Conservation (phyloP, 2,329 filamentous ascomycete genomes). For the Tolypocladium guangdongense region DNA sequence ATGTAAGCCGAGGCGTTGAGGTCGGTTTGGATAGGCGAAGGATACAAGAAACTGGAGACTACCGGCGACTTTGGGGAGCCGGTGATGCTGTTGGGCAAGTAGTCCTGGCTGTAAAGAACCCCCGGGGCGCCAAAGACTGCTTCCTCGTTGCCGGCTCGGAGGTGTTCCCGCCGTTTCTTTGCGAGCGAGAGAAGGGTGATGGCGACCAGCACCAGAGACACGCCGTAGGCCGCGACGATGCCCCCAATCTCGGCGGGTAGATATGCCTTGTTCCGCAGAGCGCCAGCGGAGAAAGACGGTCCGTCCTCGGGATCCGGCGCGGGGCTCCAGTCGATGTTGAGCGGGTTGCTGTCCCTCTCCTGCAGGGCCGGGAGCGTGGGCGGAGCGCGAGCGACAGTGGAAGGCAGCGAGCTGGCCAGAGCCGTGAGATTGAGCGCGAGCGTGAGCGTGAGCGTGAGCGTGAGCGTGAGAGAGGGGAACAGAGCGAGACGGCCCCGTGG, state of each 20-base stretch:
- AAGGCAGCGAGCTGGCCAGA: constrained; percentile 15
- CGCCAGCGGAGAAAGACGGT: constrained; percentile 45
- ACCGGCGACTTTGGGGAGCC: constrained; percentile 13
- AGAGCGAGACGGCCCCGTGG: constrained; percentile 16
- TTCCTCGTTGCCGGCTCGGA: constrained; percentile 41
- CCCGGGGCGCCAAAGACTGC: constrained; percentile 27
- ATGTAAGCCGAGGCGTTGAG: constrained; percentile 27
- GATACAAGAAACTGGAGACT: constrained; percentile 40
- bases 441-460: background rate
- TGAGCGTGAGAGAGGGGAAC: constrained; percentile 4
- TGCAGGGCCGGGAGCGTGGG: constrained; percentile 1
- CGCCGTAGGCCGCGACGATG: constrained; percentile 73
- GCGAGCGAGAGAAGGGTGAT: constrained; percentile 50
- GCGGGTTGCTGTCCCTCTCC: constrained; percentile 19
- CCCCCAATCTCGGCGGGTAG: constrained; percentile 76
- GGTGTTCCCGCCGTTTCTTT: constrained; percentile 41
- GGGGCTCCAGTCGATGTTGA: constrained; percentile 31
- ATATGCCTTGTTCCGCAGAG: constrained; percentile 49
- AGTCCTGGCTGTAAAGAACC: constrained; percentile 12
- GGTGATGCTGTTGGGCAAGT: constrained; percentile 1
- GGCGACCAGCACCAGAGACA: constrained; percentile 65
- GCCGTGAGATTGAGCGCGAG: constrained; percentile 9
- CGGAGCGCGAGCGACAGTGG: constrained; percentile 15
- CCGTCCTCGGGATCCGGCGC: constrained; percentile 50
- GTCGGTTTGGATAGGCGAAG: constrained; percentile 29